Percentiles rank a stretch among this genome's conserved stretches.
phyloP scores from a whole-genome alignment of 192 early-diverging fungal species.

The Dimargaris verticillata region DNA sequence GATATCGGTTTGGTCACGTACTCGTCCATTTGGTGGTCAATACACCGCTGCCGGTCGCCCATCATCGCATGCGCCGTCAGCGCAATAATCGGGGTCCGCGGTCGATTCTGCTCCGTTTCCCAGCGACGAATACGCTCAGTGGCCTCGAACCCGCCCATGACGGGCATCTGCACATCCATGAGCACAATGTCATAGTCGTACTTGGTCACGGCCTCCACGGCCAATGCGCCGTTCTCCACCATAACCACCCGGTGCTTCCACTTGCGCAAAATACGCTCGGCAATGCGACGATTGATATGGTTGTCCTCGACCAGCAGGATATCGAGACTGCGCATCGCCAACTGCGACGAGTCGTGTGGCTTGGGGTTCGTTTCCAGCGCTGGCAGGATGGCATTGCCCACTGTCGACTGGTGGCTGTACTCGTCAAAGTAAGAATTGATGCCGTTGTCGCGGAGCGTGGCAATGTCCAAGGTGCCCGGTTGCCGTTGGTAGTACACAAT shows the following conservation, averaged over 20 bases:
- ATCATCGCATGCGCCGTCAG: conserved; percentile 83
- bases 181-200: conserved; percentile 39
- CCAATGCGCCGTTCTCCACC: conserved; percentile 62
- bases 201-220: conserved; percentile 12
- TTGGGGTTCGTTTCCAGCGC: conserved; percentile 48
- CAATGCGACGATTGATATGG: conserved; percentile 71
- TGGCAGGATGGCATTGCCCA: conserved; percentile 51
- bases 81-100: conserved; percentile 63
- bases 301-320: conserved; percentile 79
- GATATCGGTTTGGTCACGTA: conserved; percentile 51
- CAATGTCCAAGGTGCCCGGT: conserved; percentile 18
- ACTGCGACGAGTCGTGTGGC: not conserved
- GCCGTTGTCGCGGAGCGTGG: conserved; percentile 36
- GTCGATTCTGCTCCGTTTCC: conserved; percentile 37
- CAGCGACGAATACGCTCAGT: conserved; percentile 59
- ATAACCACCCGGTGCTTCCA: conserved; percentile 61
- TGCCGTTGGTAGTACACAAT: conserved; percentile 41
- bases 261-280: conserved; percentile 52
- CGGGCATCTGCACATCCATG: conserved; percentile 85
- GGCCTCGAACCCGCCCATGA: conserved; percentile 80
- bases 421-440: conserved; percentile 56
- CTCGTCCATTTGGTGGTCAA: conserved; percentile 69
- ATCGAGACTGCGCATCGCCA: conserved; percentile 31
- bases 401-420: conserved; percentile 37
- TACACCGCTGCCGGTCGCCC: conserved; percentile 73